Evolutionary conservation across 164 flowering plant genomes (phyloP).

Genomic region (Liquidambar formosana): DNA sequence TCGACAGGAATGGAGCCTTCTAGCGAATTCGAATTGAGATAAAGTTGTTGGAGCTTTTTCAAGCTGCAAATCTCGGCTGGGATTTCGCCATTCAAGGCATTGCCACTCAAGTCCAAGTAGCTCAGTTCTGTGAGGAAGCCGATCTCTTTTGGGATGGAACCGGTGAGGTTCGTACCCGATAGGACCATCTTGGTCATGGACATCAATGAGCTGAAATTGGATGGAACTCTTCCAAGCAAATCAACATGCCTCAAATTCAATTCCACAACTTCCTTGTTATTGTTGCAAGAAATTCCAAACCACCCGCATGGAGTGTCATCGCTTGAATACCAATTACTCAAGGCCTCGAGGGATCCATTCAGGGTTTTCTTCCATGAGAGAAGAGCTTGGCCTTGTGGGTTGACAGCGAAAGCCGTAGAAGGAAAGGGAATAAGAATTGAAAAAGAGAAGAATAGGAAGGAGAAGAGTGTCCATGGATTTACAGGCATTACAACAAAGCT

Average conservation of each 20-base stretch:
- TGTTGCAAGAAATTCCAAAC: slow-evolving; percentile 65
- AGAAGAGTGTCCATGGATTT: slow-evolving; percentile 32
- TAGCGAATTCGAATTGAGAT: slow-evolving; percentile 57
- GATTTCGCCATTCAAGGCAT: slow-evolving; percentile 62
- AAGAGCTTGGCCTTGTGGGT: slow-evolving; percentile 61
- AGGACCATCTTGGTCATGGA: slow-evolving; percentile 51
- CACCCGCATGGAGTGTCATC: slow-evolving; percentile 58
- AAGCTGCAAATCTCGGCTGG: slow-evolving; percentile 56
- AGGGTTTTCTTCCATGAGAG: slow-evolving; percentile 59
- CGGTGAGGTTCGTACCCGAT: slow-evolving; percentile 69
- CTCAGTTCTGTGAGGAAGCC: slow-evolving; percentile 34
- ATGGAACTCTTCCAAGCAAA: slow-evolving; percentile 52
- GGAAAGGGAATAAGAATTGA: slow-evolving; percentile 3
- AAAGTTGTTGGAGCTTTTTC: slow-evolving; percentile 45
- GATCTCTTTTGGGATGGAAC: slow-evolving; percentile 55
- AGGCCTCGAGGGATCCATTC: slow-evolving; percentile 35
- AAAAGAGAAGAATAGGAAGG: slow-evolving; percentile 15
- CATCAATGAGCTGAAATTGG: slow-evolving; percentile 42
- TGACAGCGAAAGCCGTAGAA: slow-evolving; percentile 33
- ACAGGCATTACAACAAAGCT: slow-evolving; percentile 43
- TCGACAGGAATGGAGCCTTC: slow-evolving; percentile 58
- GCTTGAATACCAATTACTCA: slow-evolving; percentile 47
- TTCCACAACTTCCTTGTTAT: slow-evolving; percentile 39
- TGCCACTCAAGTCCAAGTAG: slow-evolving; percentile 60
- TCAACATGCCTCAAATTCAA: slow-evolving; percentile 54